These are phyloP conservation scores for Neodidymelliopsis sp. DNA, from an alignment of 2,329 filamentous ascomycete genomes.

Conservation along the genomic window DNA sequence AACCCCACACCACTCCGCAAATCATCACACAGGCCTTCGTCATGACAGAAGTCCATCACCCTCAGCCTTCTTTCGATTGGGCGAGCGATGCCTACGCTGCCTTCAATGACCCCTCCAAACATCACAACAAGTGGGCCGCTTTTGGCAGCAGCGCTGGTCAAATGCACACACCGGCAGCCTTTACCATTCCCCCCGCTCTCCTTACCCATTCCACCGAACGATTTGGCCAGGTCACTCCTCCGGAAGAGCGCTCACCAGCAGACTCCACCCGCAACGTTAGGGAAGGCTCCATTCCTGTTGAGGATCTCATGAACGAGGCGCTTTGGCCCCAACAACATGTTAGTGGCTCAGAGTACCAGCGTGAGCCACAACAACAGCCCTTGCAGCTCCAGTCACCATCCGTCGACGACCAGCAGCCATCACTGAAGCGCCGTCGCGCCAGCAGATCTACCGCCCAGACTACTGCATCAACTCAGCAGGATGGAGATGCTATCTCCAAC, in stretches of 20 bases:
- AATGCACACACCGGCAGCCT: slow-evolving; percentile 19
- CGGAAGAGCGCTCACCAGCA: slow-evolving; percentile 44
- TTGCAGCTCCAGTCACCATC: slow-evolving; percentile 17
- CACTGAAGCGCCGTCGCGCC: slow-evolving; percentile 40
- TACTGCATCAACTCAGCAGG: slow-evolving; percentile 8
- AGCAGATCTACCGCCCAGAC: slow-evolving; percentile 20
- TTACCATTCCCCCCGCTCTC: slow-evolving; percentile 41
- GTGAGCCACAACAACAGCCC: slow-evolving; percentile 1
- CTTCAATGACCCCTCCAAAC: slow-evolving; percentile 23
- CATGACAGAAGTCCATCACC: slow-evolving; percentile 33
- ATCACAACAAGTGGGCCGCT: slow-evolving; percentile 34
- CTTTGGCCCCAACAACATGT: slow-evolving; percentile 30
- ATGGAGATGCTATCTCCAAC: slow-evolving; percentile 22
- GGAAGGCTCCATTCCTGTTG: slow-evolving; percentile 37
- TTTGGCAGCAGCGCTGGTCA: slow-evolving; percentile 21
- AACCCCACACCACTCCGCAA: background rate
- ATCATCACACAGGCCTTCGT: background rate
- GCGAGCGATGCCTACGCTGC: slow-evolving; percentile 37
- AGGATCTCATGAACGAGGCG: slow-evolving; percentile 40
- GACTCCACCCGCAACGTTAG: slow-evolving; percentile 21
- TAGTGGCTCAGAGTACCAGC: background rate
- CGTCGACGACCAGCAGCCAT: slow-evolving; percentile 15
- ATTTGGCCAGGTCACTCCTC: slow-evolving; percentile 48
- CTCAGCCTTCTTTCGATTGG: slow-evolving; percentile 34
- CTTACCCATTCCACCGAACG: slow-evolving; percentile 40